Evolutionary conservation across 441 rosid genomes (phyloP).

Genomic region (Metrosideros polymorpha): DNA sequence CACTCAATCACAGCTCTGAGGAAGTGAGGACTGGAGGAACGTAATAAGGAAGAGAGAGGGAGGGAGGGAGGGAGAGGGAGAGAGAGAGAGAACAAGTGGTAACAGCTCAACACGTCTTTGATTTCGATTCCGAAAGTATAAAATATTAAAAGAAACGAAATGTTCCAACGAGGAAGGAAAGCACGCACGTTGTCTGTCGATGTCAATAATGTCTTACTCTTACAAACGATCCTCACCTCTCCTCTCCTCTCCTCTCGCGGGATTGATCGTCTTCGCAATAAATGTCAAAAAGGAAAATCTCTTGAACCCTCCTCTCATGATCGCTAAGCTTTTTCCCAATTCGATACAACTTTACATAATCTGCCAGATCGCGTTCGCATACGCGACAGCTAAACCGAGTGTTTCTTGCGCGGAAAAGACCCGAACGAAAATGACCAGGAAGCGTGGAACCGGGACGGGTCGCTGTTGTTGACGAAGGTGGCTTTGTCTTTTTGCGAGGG

Average conservation of each 20-base stretch:
- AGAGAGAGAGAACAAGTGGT: slow-evolving; percentile 3
- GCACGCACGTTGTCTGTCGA: not conserved
- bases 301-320: not conserved
- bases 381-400: not conserved
- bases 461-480: not conserved
- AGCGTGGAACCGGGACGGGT: not conserved
- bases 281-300: not conserved
- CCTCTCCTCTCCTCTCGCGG: not conserved
- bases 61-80: slow-evolving; percentile 2
- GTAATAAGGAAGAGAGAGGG: not conserved
- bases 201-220: not conserved
- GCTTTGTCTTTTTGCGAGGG: not conserved
- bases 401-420: not conserved
- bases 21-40: not conserved
- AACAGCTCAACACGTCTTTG: slow-evolving; percentile 82
- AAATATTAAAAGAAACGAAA: not conserved
- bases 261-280: not conserved
- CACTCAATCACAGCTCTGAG: slow-evolving; percentile 32
- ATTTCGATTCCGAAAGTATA: not conserved
- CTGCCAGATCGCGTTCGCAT: not conserved
- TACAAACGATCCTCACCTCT: not conserved
- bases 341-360: not conserved
- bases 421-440: not conserved
- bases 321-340: not conserved
- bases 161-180: not conserved